Conservation (phyloP, 768 basidiomycete genomes). For the Albatrellus ellisii region DNA sequence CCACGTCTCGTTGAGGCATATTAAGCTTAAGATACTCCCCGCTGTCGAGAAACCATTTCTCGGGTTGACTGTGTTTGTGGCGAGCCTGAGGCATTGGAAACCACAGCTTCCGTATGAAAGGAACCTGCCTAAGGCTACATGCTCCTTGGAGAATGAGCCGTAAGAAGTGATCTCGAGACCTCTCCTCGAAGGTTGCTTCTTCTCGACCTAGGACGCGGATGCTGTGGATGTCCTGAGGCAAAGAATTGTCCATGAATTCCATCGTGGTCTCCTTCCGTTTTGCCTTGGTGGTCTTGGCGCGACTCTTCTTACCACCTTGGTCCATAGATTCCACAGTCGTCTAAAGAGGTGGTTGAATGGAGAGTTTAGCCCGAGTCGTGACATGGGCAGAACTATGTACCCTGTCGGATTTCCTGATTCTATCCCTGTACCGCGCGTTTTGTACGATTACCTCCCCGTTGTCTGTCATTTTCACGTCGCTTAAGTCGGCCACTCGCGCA, state of each 20-base stretch:
- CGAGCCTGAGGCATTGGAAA: slow-evolving; percentile 1
- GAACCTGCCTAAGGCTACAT: not conserved
- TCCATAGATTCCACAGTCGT: not conserved
- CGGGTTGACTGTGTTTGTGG: not conserved
- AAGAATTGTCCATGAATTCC: not conserved
- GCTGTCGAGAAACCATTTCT: not conserved
- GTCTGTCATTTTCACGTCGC: not conserved
- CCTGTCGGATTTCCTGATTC: slow-evolving; percentile 2
- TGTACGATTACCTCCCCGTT: not conserved
- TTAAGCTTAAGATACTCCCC: too few relatives aligned
- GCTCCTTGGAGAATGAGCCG: not conserved
- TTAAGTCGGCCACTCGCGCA: slow-evolving; percentile 5
- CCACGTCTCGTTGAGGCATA: slow-evolving; percentile 1
- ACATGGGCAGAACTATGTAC: not conserved
- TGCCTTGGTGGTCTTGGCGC: not conserved
- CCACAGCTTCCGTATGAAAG: slow-evolving; percentile 5
- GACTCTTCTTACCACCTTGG: not conserved
- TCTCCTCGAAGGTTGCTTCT: slow-evolving; percentile 4
- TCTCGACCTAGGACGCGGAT: slow-evolving; percentile 8
- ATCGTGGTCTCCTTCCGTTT: slow-evolving; percentile 3
- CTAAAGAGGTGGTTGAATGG: not conserved
- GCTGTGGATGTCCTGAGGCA: not conserved
- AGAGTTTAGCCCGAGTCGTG: too few relatives aligned
- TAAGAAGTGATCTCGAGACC: slow-evolving; percentile 4
- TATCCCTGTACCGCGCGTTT: slow-evolving; percentile 6